A percentile compares a stretch with the other conserved stretches of the same genome.
Evolutionary conservation across 768 basidiomycete genomes (phyloP).

Genomic region (Brasilioporus rufonigricans): DNA sequence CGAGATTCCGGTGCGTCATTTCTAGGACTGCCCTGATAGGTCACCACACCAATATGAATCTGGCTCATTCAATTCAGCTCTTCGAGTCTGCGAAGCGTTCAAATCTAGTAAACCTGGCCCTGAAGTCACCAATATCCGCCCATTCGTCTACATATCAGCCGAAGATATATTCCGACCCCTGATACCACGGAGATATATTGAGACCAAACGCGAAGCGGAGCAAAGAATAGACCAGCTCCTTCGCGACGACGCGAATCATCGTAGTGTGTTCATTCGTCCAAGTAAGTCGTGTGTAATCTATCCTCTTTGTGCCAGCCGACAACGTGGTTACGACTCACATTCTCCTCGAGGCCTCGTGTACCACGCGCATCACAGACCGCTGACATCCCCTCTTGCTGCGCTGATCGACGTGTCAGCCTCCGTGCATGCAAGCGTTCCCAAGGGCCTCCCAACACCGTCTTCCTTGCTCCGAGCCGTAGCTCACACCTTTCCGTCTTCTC

Average conservation of each 20-base stretch:
- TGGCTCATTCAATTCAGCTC: slow-evolving; percentile 41
- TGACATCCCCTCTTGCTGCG: slow-evolving; percentile 82
- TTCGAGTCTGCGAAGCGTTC: slow-evolving; percentile 78
- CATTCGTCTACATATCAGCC: slow-evolving; percentile 95
- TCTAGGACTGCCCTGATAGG: slow-evolving; percentile 2
- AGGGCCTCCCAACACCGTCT: slow-evolving; percentile 61
- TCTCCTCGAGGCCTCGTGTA: slow-evolving; percentile 79
- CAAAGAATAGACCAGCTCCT: slow-evolving; percentile 57
- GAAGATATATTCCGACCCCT: slow-evolving; percentile 83
- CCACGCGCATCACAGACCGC: slow-evolving; percentile 90
- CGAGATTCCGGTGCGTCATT: slow-evolving; percentile 77
- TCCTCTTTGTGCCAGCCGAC: slow-evolving; percentile 8
- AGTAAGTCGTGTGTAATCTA: slow-evolving; percentile 51
- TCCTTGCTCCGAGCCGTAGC: slow-evolving; percentile 55
- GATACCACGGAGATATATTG: slow-evolving; percentile 82
- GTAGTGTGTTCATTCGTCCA: slow-evolving; percentile 83
- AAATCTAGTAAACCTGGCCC: slow-evolving; percentile 43
- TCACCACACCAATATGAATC: slow-evolving; percentile 8
- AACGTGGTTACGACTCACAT: slow-evolving; percentile 15
- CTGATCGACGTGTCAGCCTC: slow-evolving; percentile 78
- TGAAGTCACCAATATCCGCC: slow-evolving; percentile 37
- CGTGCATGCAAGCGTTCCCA: slow-evolving; percentile 60
- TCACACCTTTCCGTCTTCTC: slow-evolving; percentile 33
- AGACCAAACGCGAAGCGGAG: slow-evolving; percentile 94
- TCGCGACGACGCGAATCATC: slow-evolving; percentile 41